A percentile compares a stretch with the other conserved stretches of the same genome.
Evolutionary conservation across 768 basidiomycete genomes (phyloP).

Genomic region (Russula sp.): DNA sequence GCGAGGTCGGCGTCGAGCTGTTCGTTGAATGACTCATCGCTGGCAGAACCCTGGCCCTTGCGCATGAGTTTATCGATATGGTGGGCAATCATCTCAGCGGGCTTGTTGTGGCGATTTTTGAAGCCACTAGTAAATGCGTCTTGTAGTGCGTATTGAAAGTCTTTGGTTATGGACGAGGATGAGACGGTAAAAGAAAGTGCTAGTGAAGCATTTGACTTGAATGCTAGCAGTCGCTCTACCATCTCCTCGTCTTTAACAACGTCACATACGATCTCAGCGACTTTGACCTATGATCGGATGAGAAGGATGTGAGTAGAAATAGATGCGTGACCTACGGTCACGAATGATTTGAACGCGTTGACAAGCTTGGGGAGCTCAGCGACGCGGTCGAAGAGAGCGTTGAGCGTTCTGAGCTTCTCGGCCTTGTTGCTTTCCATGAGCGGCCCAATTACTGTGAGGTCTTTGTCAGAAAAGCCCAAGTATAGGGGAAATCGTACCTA

Average conservation of each 20-base stretch:
- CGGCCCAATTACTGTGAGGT: constrained; percentile 43
- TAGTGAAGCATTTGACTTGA: constrained; percentile 54
- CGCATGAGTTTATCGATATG: constrained; percentile 85
- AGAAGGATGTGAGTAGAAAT: not conserved
- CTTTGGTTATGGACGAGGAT: constrained; percentile 31
- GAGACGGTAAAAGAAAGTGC: constrained; percentile 49
- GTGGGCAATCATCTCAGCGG: constrained; percentile 91
- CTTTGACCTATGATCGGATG: constrained; percentile 39
- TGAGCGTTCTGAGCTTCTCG: constrained; percentile 45
- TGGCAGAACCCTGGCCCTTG: constrained; percentile 67
- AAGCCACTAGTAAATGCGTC: constrained; percentile 74
- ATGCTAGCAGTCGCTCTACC: constrained; percentile 64
- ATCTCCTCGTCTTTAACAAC: constrained; percentile 61
- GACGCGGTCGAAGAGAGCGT: constrained; percentile 56
- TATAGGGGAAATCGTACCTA: constrained; percentile 17
- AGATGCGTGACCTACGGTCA: constrained; percentile 43
- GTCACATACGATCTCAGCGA: constrained; percentile 63
- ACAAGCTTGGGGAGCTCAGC: constrained; percentile 48
- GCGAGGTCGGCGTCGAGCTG: constrained; percentile 61
- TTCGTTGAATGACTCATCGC: constrained; percentile 56
- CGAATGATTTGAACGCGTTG: constrained; percentile 53
- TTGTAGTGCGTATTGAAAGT: constrained; percentile 59
- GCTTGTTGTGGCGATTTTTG: constrained; percentile 69
- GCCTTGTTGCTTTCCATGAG: constrained; percentile 46
- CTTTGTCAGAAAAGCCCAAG: not conserved